These are phyloP conservation scores for Fragaria vesca DNA, from an alignment of 306 rosid species.

Conservation along the genomic window DNA sequence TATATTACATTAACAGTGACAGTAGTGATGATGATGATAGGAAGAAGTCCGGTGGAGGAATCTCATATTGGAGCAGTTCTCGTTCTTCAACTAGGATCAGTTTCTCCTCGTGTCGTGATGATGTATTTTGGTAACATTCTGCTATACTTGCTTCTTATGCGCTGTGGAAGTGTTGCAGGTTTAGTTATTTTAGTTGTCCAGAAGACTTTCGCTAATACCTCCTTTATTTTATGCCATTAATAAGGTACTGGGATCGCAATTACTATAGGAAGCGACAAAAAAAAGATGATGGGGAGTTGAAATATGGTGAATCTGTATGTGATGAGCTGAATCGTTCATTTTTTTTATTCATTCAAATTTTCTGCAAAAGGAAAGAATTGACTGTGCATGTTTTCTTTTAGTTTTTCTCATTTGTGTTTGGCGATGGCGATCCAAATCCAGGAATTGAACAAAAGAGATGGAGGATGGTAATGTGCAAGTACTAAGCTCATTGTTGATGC, in stretches of 20 bases:
- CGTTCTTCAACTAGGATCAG: background rate
- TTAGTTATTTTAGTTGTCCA: background rate
- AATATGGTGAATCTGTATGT: conserved; percentile 89
- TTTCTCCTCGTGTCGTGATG: conserved; percentile 11
- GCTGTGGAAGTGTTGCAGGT: background rate
- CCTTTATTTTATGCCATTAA: conserved; percentile 29
- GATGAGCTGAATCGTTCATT: conserved; percentile 27
- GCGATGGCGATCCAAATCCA: conserved; percentile 99
- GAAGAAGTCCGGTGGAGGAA: conserved; percentile 41
- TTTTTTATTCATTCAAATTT: conserved; percentile 11
- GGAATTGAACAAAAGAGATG: conserved; percentile 99
- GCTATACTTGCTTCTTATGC: conserved; percentile 16
- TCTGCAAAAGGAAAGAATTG: conserved; percentile 14
- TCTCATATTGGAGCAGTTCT: conserved; percentile 38
- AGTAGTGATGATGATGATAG: too few relatives aligned
- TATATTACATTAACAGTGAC: conserved; percentile 45
- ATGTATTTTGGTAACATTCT: conserved; percentile 72
- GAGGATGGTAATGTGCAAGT: conserved; percentile 25
- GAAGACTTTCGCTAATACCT: conserved; percentile 22
- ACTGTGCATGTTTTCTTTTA: conserved; percentile 34
- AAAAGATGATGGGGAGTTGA: conserved; percentile 34
- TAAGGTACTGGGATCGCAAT: conserved; percentile 97
- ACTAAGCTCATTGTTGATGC: too few relatives aligned
- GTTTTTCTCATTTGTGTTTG: conserved; percentile 96
- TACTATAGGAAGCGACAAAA: conserved; percentile 74